Base-by-base conservation (phyloP, 2,329 filamentous ascomycete genomes). In the Cordyceps javanica region DNA sequence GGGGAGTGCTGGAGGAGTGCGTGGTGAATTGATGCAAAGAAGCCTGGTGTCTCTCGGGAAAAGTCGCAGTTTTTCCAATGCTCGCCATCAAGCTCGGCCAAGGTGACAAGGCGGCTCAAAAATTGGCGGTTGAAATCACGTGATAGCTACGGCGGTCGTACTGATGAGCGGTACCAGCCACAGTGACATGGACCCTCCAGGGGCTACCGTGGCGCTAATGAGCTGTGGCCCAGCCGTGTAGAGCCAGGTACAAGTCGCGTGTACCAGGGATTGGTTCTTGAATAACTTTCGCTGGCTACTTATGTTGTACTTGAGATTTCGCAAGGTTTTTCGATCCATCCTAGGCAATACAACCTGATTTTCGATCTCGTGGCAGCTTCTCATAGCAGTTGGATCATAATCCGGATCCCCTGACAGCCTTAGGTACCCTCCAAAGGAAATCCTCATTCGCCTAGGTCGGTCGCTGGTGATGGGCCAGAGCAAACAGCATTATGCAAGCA, bases 401-500 rank as follows among this genome's bases (percentile, higher is more conserved):
- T 8, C 8, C 11, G 21, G n/a, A 19, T 3, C 26, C 23, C 21
- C 11, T 6, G 23, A 21, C 30, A 19, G 28, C 30, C 7, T 9
- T 28, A 46, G n/a, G 30, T 21, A 30, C 52, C 32, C 10, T 13
- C n/a, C 28, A 16, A 26, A 16, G 13, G 28, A 26, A 26, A n/a
- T n/a, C 23, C 41, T 16, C 23, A 55, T 46, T 23, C 14, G 26
- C 25, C 25, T 19, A 42, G 19, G 28, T 44, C 44, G 14, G 45
- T 50, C 28, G 38, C 46, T 42, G 45, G 55, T 57, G 45, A 57
- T 57, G 55, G 55, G 55, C 55, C 55, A 57, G 38, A 51, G 34
- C 44, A 49, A 50, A 57, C 46, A 26, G 16, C 72, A 75, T 68
- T 64, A 87, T 88, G 80, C 85, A 88, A 76, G 87, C 92, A 80